These are phyloP conservation scores for Aplosporella prunicola DNA, from an alignment of 2,329 filamentous ascomycete genomes.

Conservation along the genomic window DNA sequence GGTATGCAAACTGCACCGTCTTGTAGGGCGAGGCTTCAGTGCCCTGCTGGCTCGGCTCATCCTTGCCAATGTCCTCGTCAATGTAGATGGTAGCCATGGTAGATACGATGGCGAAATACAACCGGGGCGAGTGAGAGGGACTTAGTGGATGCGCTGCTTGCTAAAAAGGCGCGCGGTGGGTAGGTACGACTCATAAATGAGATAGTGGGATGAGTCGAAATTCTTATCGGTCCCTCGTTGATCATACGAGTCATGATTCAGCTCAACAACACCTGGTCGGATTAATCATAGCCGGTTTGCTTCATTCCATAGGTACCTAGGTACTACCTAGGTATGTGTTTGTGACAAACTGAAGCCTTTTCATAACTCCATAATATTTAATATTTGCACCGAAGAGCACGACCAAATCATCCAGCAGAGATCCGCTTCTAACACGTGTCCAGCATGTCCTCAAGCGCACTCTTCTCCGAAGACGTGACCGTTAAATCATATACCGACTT, in stretches of 20 bases:
- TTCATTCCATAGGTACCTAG: no score
- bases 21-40: slow-evolving; percentile 70
- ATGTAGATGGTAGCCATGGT: slow-evolving; percentile 51
- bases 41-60: slow-evolving; percentile 57
- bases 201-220: slow-evolving; percentile 11
- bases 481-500: slow-evolving; percentile 63
- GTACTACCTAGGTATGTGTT: no score
- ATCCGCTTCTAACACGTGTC: slow-evolving; percentile 45
- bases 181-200: no score
- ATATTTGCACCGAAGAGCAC: no score
- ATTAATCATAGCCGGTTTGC: no score
- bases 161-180: no score
- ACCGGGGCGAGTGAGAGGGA: no score
- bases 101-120: no score
- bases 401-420: background rate
- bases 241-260: no score
- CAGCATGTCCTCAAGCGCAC: slow-evolving; percentile 55
- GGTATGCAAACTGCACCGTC: slow-evolving; percentile 66
- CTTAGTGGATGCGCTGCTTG: no score
- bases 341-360: no score
- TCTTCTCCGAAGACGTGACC: slow-evolving; percentile 64
- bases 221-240: slow-evolving; percentile 10
- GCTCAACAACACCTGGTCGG: no score
- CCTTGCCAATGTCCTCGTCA: slow-evolving; percentile 69
- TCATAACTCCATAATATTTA: background rate